Evolutionary conservation across 345 rosid genomes (phyloP).

Genomic region (Pistacia integerrima): DNA sequence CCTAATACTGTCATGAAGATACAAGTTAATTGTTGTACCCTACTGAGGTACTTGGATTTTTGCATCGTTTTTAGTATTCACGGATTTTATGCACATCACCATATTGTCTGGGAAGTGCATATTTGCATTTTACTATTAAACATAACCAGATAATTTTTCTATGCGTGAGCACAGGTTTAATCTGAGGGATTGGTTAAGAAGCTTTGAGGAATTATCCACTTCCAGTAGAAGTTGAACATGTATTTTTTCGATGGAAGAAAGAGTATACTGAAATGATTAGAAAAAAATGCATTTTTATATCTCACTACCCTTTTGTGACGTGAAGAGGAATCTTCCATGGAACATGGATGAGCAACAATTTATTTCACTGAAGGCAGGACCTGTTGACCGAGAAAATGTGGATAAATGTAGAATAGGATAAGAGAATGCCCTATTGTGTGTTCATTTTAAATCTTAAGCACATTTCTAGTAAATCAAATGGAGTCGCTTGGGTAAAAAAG

Average conservation of each 20-base stretch:
- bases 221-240: neutral
- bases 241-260: too few relatives aligned
- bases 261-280: neutral
- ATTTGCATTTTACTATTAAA: neutral
- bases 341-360: neutral
- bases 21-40: neutral
- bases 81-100: neutral
- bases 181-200: neutral
- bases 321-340: neutral
- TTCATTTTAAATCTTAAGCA: neutral
- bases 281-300: neutral
- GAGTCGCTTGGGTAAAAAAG: neutral
- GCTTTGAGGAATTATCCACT: neutral
- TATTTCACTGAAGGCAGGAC: neutral
- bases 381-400: neutral
- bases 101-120: neutral
- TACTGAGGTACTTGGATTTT: neutral
- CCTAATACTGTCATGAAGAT: too few relatives aligned
- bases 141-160: neutral
- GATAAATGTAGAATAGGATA: neutral
- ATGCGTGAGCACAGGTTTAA: neutral
- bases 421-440: neutral
- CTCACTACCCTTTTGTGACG: neutral
- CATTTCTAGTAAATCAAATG: neutral
- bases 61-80: neutral